Base-by-base conservation (phyloP, 2,329 filamentous ascomycete species). In the Raffaelea arxii region DNA sequence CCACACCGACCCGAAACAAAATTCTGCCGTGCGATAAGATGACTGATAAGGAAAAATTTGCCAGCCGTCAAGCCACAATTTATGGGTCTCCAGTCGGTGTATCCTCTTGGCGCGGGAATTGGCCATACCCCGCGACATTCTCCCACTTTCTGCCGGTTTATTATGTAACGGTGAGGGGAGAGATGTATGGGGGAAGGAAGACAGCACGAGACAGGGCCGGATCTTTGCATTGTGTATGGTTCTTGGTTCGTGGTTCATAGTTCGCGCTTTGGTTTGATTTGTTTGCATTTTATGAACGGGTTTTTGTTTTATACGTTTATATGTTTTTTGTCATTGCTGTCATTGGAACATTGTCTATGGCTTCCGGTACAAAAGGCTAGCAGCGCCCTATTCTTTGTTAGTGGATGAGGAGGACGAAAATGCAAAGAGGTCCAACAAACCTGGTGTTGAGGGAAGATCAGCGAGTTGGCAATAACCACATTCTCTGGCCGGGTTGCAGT, bases 371-470 rank as follows among this genome's bases (percentile, higher is more conserved):
- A 53, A 25, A 10, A 30, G 18, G 19, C 49, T 47, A 19, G 51
- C 51, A 27, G 45, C 40, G 22, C 49, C 51, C 49, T 53, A 18
- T 6, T 12, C 3, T 16, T 22, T 35, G 44, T 47, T 35, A 51
- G 46, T n/a, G 40, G 2, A 41, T 24, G 23, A 41, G 18, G n/a
- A 12, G 21, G 9, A 9, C 6, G 18, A 39, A 11, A 23, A 4
- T 14, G 6, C 7, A 32, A 19, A 7, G 14, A 4, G 2, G 23
- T 9, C 16, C 24, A 9, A 30, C 49, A 12, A 36, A 55, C 88
- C 77, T 96, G 90, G 61, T 95, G 89, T 58, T 83, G 92, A 5
- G 90, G 90, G 65, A 84, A 95, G 45, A 96, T 71, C 51, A 96
- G 67, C 6, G 86, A 84, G 65, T 96, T 90, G 19, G 90, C 90